These are phyloP conservation scores for Malassezia pachydermatis DNA, from an alignment of 1,284 basidiomycete species.

Conservation along the genomic window DNA sequence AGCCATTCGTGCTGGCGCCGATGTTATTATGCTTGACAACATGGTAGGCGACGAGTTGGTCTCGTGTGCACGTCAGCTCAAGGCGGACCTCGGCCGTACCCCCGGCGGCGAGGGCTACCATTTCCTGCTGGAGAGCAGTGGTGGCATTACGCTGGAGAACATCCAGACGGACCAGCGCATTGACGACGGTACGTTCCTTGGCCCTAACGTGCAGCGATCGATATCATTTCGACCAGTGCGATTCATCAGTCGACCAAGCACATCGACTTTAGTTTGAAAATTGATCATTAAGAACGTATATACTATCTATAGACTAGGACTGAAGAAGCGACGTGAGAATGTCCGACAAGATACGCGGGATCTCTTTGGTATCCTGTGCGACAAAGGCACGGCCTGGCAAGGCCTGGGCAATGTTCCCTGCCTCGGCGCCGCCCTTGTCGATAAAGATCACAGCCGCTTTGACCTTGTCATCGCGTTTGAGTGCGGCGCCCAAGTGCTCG, in stretches of 20 bases:
- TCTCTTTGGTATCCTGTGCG: slow-evolving; percentile 32
- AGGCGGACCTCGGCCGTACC: slow-evolving; percentile 17
- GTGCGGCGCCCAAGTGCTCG: slow-evolving; percentile 23
- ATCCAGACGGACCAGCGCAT: slow-evolving; percentile 32
- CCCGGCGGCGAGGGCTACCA: too few species aligned
- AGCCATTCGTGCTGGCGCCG: slow-evolving; percentile 88
- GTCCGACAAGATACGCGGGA: slow-evolving; percentile 35
- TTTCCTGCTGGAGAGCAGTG: slow-evolving; percentile 41
- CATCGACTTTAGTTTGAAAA: slow-evolving; percentile 45
- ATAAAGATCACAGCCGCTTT: slow-evolving; percentile 44
- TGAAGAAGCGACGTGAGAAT: slow-evolving; percentile 36
- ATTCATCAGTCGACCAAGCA: slow-evolving; percentile 47
- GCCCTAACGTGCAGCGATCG: slow-evolving; percentile 28
- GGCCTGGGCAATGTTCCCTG: slow-evolving; percentile 23
- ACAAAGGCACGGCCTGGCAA: slow-evolving; percentile 39
- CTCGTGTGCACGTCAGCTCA: slow-evolving; percentile 27
- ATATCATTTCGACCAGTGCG: slow-evolving; percentile 40
- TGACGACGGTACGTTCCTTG: slow-evolving; percentile 22
- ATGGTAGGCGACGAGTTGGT: slow-evolving; percentile 37
- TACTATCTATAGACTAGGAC: too few species aligned
- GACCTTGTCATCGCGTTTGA: slow-evolving; percentile 34
- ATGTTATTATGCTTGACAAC: slow-evolving; percentile 88
- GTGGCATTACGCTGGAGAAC: slow-evolving; percentile 41
- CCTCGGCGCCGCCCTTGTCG: slow-evolving; percentile 33
- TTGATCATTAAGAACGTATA: too few species aligned